Evolutionary conservation across 2,329 filamentous ascomycete species (phyloP), one percentile per base, ranked within the genome.

Genomic region (Aspergillus ochraceus): DNA sequence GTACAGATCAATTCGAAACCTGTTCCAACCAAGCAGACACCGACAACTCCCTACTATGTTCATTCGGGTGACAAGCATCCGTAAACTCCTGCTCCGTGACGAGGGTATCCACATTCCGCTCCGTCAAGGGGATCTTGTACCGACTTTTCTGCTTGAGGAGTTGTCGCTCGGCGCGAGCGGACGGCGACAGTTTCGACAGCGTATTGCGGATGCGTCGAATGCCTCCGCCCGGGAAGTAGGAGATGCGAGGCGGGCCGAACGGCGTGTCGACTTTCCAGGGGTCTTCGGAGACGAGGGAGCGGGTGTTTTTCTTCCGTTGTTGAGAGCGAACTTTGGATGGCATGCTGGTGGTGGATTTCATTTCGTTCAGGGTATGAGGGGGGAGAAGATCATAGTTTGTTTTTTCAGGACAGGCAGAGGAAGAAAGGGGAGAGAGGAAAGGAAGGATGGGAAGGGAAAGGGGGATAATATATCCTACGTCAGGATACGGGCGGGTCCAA

Each of bases 21-120:
- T 84, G 76, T 83, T 84, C 81, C 89, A 93, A 76, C 90, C 90
- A 83, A 86, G 89, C 75, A 84, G 87, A 77, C 90, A 94, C 68
- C 79, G 83, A 81, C 89, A 92, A 69, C 80, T 88, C 74, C 83
- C 85, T 66, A 77, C 79, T 68, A 79, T 80, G 65, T 67, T 81
- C 77, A 84, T 88, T 60, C 79, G 77, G 63, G 81, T 86, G 68
- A 80, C 80, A 74, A 81, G 86, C 86, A 84, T 89, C 74, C 14
- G 68, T 63, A 32, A 67, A 68, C 62, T 70, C 64, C 61, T 76
- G 74, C 24, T 71, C 66, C 2, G 69, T 72, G 54, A 74, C 66
- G 17, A 77, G 69, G 3, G 65, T 74, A 50, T 76, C 71, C 55
- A 77, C 62, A 58, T 77, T 77, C 49, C 73, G 66, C 53, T 74